These are phyloP conservation scores for Fonsecaea pugnacius DNA, from an alignment of 2,329 filamentous ascomycete species.

Conservation along the genomic window DNA sequence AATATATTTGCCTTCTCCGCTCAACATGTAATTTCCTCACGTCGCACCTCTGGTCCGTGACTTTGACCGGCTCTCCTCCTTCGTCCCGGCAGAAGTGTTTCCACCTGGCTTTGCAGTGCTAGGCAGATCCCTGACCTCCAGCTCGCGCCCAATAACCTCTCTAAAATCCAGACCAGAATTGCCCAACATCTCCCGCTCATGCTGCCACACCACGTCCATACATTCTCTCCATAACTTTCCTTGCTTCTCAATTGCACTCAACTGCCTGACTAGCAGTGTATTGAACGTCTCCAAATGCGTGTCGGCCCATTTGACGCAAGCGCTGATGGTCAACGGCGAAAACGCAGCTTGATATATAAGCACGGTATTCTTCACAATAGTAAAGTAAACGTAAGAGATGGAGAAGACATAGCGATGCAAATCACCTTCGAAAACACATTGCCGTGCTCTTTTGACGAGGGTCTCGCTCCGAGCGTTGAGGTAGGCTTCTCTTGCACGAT, in stretches of 20 bases:
- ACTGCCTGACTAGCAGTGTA: slow-evolving; percentile 75
- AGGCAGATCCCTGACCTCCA: slow-evolving; percentile 36
- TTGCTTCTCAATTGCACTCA: slow-evolving; percentile 81
- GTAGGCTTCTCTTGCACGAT: slow-evolving; percentile 84
- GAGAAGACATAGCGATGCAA: slow-evolving; percentile 93
- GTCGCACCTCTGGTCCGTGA: slow-evolving; percentile 20
- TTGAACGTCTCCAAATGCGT: slow-evolving; percentile 93
- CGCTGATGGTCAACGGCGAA: slow-evolving; percentile 82
- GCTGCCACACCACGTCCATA: slow-evolving; percentile 77
- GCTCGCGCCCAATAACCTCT: slow-evolving; percentile 71
- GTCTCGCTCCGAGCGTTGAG: slow-evolving; percentile 76
- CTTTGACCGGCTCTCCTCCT: slow-evolving; percentile 25
- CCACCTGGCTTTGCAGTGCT: background rate
- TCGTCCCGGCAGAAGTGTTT: slow-evolving; percentile 3
- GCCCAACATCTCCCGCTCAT: slow-evolving; percentile 72
- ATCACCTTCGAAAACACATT: slow-evolving; percentile 94
- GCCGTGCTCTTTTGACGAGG: slow-evolving; percentile 80
- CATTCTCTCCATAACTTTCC: slow-evolving; percentile 80
- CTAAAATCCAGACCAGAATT: slow-evolving; percentile 91
- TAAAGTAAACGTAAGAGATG: slow-evolving; percentile 94
- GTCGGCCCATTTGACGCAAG: slow-evolving; percentile 98
- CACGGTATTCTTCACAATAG: slow-evolving; percentile 89
- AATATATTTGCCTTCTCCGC: slow-evolving; percentile 31
- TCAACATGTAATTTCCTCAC: slow-evolving; percentile 19
- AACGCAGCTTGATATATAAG: slow-evolving; percentile 86